Percentiles rank a stretch among this genome's conserved stretches.
These are phyloP conservation scores for Diversispora eburnea DNA, from an alignment of 192 early-diverging fungal species.

Conservation along the genomic window DNA sequence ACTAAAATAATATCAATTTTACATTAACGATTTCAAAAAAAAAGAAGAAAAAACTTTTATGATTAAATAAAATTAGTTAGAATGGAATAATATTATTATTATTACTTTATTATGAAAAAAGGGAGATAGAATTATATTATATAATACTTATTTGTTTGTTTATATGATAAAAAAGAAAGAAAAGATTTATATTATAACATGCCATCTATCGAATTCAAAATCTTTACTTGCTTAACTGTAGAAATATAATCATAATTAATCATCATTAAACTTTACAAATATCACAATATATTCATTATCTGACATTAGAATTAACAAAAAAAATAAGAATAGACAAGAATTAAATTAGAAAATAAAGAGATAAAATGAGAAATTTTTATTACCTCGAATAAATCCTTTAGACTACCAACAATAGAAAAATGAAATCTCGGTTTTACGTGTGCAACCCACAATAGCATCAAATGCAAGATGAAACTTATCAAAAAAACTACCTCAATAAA, in stretches of 20 bases:
- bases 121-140: background rate
- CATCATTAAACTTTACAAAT: conserved; percentile 16
- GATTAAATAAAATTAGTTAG: too few species aligned
- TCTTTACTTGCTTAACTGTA: conserved; percentile 70
- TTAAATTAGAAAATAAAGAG: background rate
- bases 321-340: too few species aligned
- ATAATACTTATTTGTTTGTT: too few species aligned
- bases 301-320: too few species aligned
- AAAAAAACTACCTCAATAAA: conserved; percentile 52
- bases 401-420: conserved; percentile 82
- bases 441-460: conserved; percentile 92
- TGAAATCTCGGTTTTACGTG: conserved; percentile 90
- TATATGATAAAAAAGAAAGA: too few species aligned
- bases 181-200: conserved; percentile 14
- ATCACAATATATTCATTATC: conserved; percentile 9
- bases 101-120: background rate
- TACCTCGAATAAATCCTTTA: conserved; percentile 79
- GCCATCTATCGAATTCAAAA: conserved; percentile 76
- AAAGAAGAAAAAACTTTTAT: too few species aligned
- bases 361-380: conserved; percentile 5
- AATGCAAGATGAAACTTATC: conserved; percentile 73
- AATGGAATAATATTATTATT: too few species aligned
- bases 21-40: too few species aligned
- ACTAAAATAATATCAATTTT: too few species aligned
- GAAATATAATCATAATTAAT: background rate